Conservation (phyloP, 2,329 filamentous ascomycete genomes). For the Beauveria australis region DNA sequence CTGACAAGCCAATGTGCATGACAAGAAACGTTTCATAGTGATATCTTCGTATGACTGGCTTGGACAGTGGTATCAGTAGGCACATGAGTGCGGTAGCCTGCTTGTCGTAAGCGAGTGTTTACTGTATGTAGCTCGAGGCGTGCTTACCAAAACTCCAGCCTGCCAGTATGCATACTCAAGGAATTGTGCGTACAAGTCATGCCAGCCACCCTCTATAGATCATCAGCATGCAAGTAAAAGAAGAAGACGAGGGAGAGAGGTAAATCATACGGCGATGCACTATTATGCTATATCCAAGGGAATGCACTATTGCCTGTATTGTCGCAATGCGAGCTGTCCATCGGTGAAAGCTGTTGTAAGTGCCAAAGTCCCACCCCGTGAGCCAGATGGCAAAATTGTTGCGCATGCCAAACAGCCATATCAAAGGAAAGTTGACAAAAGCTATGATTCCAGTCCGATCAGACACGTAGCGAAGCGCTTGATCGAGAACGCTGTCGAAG, state of each 20-base stretch:
- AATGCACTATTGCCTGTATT: constrained; percentile 54
- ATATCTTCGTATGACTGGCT: constrained; percentile 41
- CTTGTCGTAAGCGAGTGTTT: neutral
- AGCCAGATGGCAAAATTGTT: constrained; percentile 60
- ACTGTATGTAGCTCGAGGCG: neutral
- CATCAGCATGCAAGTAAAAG: neutral
- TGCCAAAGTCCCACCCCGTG: constrained; percentile 61
- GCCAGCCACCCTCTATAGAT: constrained; percentile 26
- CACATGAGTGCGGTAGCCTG: constrained; percentile 36
- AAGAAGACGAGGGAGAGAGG: neutral
- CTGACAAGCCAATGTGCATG: constrained; percentile 42
- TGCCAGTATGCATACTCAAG: constrained; percentile 37
- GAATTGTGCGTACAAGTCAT: constrained; percentile 29
- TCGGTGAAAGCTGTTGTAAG: constrained; percentile 60
- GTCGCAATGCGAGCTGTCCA: constrained; percentile 57
- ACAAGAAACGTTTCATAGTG: constrained; percentile 45
- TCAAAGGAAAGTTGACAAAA: constrained; percentile 53
- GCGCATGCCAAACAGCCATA: constrained; percentile 59
- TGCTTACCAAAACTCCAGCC: constrained; percentile 32
- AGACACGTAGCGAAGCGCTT: constrained; percentile 45
- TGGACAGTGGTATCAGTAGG: constrained; percentile 35
- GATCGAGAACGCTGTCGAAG: constrained; percentile 13
- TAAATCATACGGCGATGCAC: constrained; percentile 21
- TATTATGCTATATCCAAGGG: constrained; percentile 47
- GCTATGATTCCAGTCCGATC: constrained; percentile 58